Evolutionary conservation across 306 rosid species (phyloP), one percentile per base, ranked within the genome.

Genomic region (Quercus ilex): DNA sequence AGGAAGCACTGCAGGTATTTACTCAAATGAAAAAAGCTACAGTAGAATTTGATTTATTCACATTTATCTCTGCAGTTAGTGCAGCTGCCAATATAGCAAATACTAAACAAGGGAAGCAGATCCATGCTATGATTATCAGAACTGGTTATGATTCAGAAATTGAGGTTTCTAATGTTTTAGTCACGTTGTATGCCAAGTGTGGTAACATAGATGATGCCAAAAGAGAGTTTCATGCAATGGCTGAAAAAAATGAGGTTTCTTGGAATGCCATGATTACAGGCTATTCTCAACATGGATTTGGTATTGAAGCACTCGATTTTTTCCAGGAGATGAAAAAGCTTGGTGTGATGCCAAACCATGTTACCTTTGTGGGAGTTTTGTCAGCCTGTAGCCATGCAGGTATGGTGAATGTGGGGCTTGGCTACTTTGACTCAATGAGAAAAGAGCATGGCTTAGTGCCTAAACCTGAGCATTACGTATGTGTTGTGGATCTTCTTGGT

Each of bases 361-460:
- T 94, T 72, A 92, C 97, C 33, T 92, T 89, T 78, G 94, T 94
- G 73, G 96, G 94, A 71, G 94, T 92, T 71, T 81, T 94, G 80
- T 77, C 98, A 8, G 97, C 97, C 63, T 92, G 98, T 80, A 94
- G 98, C 75, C 98, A 94, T 88, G 92, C 87, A 43, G 97, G 98
- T 60, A 84, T 91, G 89, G 90, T 92, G 71, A 86, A 89, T 73
- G 90, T 90, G 77, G 98, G 98, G 79, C 85, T 94, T 64, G 82
- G 56, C 65, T 88, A 90, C 87, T 92, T 94, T 20, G 84, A 82
- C 69, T 94, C 94, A 77, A 94, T 94, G 94, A 87, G 77, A 43
- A 84, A 85, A 87, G 93, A 79, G 77, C 90, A 88, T 69, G 86
- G 81, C 65, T 83, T 94, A 83, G 82, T 86, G 80, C 98, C 94